phyloP scores from a whole-genome alignment of 129 eudicot species.

The Lactuca sativa region DNA sequence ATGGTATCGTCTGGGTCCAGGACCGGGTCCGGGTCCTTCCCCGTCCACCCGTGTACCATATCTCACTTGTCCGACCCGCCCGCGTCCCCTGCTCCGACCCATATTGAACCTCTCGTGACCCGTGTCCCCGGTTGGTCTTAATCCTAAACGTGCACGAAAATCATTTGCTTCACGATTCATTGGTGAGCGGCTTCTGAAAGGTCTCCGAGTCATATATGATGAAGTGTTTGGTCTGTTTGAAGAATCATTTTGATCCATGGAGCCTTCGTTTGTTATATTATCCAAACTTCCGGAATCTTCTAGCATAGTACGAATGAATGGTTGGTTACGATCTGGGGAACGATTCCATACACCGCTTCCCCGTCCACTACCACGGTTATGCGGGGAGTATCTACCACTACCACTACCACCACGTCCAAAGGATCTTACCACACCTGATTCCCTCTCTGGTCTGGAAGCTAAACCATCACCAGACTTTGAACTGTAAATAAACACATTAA shows the following conservation, averaged over 20 bases:
- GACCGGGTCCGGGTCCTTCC: conserved; percentile 24
- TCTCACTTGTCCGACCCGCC: conserved; percentile 16
- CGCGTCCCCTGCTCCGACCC: conserved; percentile 39
- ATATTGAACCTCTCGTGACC: conserved; percentile 31
- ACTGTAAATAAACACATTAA: conserved; percentile 21
- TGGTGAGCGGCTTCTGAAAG: conserved; percentile 28
- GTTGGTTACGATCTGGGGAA: conserved; percentile 27
- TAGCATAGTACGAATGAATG: conserved; percentile 20
- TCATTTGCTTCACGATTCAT: conserved; percentile 25
- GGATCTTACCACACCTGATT: conserved; percentile 32
- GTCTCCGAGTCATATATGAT: conserved; percentile 24
- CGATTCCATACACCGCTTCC: conserved; percentile 36
- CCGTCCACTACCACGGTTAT: conserved; percentile 34
- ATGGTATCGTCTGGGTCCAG: conserved; percentile 31
- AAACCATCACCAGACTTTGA: conserved; percentile 28
- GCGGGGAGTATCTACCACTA: conserved; percentile 34
- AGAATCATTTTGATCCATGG: conserved; percentile 23
- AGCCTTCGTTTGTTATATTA: conserved; percentile 20
- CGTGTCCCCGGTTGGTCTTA: conserved; percentile 33
- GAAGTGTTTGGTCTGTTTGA: conserved; percentile 25
- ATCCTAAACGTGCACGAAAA: conserved; percentile 35
- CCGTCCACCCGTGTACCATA: conserved; percentile 14
- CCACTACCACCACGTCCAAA: conserved; percentile 37
- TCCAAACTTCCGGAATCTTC: conserved; percentile 30
- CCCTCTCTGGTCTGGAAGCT: conserved; percentile 31